Evolutionary conservation across 2,329 filamentous ascomycete genomes (phyloP), one percentile per base, ranked within the genome.

Genomic region (Aureobasidium sp.): DNA sequence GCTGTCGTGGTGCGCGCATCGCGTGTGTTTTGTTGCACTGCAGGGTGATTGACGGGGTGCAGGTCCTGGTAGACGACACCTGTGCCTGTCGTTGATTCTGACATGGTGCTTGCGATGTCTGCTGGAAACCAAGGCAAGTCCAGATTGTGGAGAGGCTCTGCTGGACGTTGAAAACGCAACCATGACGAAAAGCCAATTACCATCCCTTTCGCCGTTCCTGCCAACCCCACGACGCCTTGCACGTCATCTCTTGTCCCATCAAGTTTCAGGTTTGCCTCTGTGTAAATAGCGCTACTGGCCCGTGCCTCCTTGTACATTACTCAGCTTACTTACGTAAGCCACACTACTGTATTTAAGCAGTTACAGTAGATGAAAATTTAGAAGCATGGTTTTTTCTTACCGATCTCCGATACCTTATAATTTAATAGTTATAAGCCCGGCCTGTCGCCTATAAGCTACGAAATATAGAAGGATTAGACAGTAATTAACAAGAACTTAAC

Each of bases 51-150:
- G 52, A 44, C 17, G 27, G 52, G 52, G 29, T 56, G 52, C 33
- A 58, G 42, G 54, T 58, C 54, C 31, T 42, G 27, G 42, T 47
- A 58, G 54, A 58, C 54, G 29, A 58, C 40, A 14, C 54, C 54
- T 1, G 37, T 58, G 17, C 54, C 54, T 17, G 54, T 58, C 14
- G 54, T 58, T 19, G n/a, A 35, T 19, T 58, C 29, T 19, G 54
- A 58, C 54, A 58, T 58, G 54, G 19, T 48, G 29, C 5, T 56
- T 29, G 35, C 15, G 22, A 37, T 27, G 50, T 54, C 19, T 40
- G 50, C 19, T 29, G 5, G 22, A 5, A 40, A 44, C 5, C 24
- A 5, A 40, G 39, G 9, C 27, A 44, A 27, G 52, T 33, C 52
- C 39, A 33, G 52, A 56, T 9, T 44, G 37, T 33, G 52, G 52